Conservation (phyloP, 441 rosid genomes). For the Flueggea neowawraea region DNA sequence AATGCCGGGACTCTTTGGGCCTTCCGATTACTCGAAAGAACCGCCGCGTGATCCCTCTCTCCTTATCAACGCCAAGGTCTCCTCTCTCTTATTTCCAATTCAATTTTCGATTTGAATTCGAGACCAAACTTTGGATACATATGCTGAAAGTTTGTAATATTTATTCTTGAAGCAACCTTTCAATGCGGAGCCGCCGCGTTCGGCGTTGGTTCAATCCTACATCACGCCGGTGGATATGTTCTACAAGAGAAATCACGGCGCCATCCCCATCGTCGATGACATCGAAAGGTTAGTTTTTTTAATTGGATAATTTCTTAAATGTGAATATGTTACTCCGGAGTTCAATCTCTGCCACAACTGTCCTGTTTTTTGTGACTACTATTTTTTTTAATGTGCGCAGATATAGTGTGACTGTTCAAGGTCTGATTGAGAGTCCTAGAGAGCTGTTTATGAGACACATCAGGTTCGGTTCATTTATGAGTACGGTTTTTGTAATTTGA, state of each 20-base stretch:
- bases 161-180: conserved; percentile 71
- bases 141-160: background rate
- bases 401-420: conserved; percentile 50
- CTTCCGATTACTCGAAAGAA: conserved; percentile 71
- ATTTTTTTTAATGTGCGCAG: conserved; percentile 26
- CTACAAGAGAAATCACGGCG: conserved; percentile 97
- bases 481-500: background rate
- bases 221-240: conserved; percentile 86
- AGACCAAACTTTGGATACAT: background rate
- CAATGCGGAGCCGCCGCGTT: conserved; percentile 94
- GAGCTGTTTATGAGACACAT: conserved; percentile 69
- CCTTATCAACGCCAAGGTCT: conserved; percentile 71
- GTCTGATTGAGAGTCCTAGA: conserved; percentile 51
- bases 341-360: background rate
- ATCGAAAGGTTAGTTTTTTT: conserved; percentile 41
- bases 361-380: background rate
- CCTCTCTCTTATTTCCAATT: background rate
- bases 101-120: background rate
- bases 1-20: conserved; percentile 86
- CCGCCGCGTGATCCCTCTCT: conserved; percentile 82
- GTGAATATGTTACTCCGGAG: too few relatives aligned
- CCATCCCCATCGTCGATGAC: conserved; percentile 78
- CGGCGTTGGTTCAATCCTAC: conserved; percentile 60
- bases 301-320: background rate
- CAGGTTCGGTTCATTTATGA: conserved; percentile 30